These are phyloP conservation scores for Acacia pycnantha DNA, from an alignment of 331 rosid species.

Conservation along the genomic window DNA sequence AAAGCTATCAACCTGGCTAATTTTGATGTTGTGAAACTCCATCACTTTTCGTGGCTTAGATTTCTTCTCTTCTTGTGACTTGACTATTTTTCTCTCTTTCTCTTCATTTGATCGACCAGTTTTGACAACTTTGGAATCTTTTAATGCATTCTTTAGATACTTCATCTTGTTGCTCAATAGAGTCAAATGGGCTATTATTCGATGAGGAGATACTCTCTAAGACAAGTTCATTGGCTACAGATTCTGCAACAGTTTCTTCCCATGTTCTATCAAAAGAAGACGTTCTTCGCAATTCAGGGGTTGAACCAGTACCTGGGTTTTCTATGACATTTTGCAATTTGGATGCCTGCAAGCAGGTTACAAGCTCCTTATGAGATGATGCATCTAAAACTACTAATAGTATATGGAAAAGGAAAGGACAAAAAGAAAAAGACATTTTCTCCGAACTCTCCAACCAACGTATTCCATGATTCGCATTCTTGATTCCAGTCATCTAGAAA, in stretches of 20 bases:
- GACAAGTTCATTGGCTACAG: conserved; percentile 78
- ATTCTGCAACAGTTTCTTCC: conserved; percentile 93
- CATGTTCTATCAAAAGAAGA: conserved; percentile 74
- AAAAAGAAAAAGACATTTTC: not conserved
- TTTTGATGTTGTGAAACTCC: conserved; percentile 89
- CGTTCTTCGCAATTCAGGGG: conserved; percentile 63
- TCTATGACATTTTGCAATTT: conserved; percentile 54
- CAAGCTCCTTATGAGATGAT: conserved; percentile 22
- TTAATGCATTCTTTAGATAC: conserved; percentile 53
- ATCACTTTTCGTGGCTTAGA: conserved; percentile 77
- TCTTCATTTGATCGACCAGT: conserved; percentile 60
- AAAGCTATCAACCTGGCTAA: conserved; percentile 81
- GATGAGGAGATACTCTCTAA: conserved; percentile 54
- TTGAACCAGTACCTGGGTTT: conserved; percentile 40
- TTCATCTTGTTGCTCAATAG: conserved; percentile 65
- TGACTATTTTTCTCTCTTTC: conserved; percentile 61
- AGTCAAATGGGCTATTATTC: conserved; percentile 49
- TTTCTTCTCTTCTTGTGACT: conserved; percentile 68
- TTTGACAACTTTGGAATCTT: conserved; percentile 71
- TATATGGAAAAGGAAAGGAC: not conserved
- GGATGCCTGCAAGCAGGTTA: conserved; percentile 62
- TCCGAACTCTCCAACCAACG: conserved; percentile 18
- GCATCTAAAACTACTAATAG: conserved; percentile 1
- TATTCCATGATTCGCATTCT: conserved; percentile 11
- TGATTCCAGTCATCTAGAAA: conserved; percentile 18